Evolutionary conservation across 2,329 filamentous ascomycete species (phyloP).

Genomic region (Aspergillus novofumigatus): DNA sequence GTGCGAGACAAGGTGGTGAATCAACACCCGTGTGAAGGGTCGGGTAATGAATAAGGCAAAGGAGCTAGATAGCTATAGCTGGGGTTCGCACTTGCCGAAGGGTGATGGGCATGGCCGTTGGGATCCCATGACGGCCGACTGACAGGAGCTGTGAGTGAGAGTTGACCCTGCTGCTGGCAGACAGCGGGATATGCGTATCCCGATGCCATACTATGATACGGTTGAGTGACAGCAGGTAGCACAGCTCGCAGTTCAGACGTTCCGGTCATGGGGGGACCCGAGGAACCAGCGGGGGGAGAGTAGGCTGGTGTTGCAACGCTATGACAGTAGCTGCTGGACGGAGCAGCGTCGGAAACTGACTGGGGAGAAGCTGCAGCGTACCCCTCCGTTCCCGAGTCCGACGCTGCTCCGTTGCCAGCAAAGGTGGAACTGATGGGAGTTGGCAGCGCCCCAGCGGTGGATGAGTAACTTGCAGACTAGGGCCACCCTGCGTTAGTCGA

Average conservation of each 20-base stretch:
- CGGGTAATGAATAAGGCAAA: conserved; percentile 30
- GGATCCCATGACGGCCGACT: conserved; percentile 38
- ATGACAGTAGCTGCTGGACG: conserved; percentile 42
- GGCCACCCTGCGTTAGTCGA: conserved; percentile 16
- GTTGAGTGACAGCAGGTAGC: conserved; percentile 27
- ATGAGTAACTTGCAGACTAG: conserved; percentile 66
- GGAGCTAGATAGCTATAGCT: conserved; percentile 33
- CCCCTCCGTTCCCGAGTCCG: conserved; percentile 47
- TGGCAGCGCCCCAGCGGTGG: conserved; percentile 51
- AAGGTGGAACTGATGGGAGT: conserved; percentile 38
- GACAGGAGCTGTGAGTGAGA: conserved; percentile 28
- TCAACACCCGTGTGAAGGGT: conserved; percentile 23
- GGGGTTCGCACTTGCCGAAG: conserved; percentile 24
- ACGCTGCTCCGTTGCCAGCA: conserved; percentile 39
- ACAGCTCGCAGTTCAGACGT: conserved; percentile 37
- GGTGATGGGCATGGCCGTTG: conserved; percentile 25
- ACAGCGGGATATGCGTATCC: conserved; percentile 31
- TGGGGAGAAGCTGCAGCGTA: conserved; percentile 47
- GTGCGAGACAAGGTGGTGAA: background rate
- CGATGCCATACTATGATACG: conserved; percentile 27
- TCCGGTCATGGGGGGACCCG: conserved; percentile 25
- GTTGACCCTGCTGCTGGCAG: conserved; percentile 26
- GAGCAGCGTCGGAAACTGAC: conserved; percentile 44
- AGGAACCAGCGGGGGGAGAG: conserved; percentile 38
- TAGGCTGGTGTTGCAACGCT: conserved; percentile 41